These are phyloP conservation scores for Chlamydomonas urium DNA, from an alignment of 139 green algal genomes.

Conservation along the genomic window DNA sequence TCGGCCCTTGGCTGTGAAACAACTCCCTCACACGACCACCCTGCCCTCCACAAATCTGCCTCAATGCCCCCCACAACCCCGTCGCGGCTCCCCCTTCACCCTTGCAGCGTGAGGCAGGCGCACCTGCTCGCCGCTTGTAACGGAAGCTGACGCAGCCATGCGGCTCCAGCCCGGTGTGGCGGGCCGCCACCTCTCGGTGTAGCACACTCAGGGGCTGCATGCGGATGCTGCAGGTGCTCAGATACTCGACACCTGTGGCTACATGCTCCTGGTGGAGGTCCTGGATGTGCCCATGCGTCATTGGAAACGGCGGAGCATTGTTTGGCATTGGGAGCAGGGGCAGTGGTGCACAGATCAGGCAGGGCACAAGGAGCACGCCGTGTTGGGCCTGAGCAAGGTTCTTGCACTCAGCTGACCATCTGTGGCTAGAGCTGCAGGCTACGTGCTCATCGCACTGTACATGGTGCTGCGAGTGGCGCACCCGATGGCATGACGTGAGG, in stretches of 20 bases:
- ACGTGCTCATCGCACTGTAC: background rate
- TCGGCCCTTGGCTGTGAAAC: too few relatives aligned
- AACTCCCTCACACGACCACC: too few relatives aligned
- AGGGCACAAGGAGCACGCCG: background rate
- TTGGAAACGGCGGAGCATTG: too few relatives aligned
- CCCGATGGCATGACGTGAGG: background rate
- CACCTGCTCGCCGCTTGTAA: slow-evolving; percentile 15
- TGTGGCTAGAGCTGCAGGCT: background rate
- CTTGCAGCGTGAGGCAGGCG: slow-evolving; percentile 44
- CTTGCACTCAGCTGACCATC: too few relatives aligned
- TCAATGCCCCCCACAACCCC: too few relatives aligned
- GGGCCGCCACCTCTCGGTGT: slow-evolving; percentile 7
- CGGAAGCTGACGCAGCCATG: slow-evolving; percentile 15
- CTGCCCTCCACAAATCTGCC: too few relatives aligned
- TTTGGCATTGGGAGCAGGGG: too few relatives aligned
- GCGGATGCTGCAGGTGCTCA: background rate
- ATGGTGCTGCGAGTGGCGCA: background rate
- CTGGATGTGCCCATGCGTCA: too few relatives aligned
- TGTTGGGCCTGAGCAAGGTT: too few relatives aligned
- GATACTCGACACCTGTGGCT: background rate
- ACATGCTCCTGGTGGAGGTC: slow-evolving; percentile 8
- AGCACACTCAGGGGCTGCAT: slow-evolving; percentile 3
- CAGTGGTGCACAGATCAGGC: background rate
- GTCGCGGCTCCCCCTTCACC: background rate
- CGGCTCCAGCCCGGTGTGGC: slow-evolving; percentile 29